A percentile compares a stretch with the other conserved stretches of the same genome.
These are phyloP conservation scores for Asterionellopsis glacialis DNA, from an alignment of 108 stramenopile genomes.

Conservation along the genomic window DNA sequence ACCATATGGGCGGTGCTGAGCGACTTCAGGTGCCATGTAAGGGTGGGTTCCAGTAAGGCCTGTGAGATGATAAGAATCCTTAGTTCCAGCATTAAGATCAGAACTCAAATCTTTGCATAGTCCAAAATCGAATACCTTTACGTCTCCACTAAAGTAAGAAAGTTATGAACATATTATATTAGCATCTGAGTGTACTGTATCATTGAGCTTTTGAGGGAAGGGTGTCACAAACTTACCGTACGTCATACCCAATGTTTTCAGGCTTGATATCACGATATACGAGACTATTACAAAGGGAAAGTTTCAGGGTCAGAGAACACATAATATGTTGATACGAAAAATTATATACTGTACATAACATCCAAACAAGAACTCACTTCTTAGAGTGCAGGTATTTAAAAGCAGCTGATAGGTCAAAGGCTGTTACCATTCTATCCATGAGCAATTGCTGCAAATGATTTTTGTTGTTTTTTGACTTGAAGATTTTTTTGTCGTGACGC, in stretches of 20 bases:
- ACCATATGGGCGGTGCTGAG: slow-evolving; percentile 57
- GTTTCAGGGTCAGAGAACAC: no score
- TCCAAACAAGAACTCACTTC: not conserved
- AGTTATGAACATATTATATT: not conserved
- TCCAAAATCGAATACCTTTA: slow-evolving; percentile 54
- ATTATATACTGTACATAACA: no score
- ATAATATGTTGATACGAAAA: no score
- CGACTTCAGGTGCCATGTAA: slow-evolving; percentile 73
- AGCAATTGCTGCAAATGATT: slow-evolving; percentile 28
- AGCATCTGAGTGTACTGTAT: not conserved
- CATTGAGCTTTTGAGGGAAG: no score
- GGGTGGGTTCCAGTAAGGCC: not conserved
- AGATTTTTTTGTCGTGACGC: slow-evolving; percentile 19
- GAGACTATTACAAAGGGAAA: not conserved
- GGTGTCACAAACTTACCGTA: slow-evolving; percentile 7
- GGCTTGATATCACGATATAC: slow-evolving; percentile 46
- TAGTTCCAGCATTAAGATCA: not conserved
- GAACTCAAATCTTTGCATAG: slow-evolving; percentile 23
- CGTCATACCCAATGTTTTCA: slow-evolving; percentile 46
- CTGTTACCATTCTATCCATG: slow-evolving; percentile 44
- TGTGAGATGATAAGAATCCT: not conserved
- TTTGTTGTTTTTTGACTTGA: slow-evolving; percentile 23
- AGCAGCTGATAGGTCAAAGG: slow-evolving; percentile 64
- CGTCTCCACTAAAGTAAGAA: slow-evolving; percentile 23
- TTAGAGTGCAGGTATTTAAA: slow-evolving; percentile 49